Base-by-base conservation (phyloP, 176 grass and related monocot genomes). In the Tillandsia leiboldiana region DNA sequence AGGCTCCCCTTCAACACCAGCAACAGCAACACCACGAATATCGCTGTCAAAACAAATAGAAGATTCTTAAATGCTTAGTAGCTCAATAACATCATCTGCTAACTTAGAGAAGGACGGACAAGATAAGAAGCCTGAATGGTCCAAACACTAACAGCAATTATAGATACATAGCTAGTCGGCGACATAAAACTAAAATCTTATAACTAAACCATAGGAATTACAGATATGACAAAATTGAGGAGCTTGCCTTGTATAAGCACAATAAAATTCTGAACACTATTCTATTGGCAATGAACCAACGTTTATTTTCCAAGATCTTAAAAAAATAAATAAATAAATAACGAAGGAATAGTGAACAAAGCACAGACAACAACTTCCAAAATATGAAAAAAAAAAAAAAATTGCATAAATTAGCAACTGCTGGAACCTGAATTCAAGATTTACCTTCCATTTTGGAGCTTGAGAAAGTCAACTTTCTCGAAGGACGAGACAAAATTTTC, bases 401-500 rank as follows among this genome's bases (percentile, higher is more conserved):
- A 70, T 12, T 12, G n/a, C 33, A 61, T 61, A 61, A 61, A 20
- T 22, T 73, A 42, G 27, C 9, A 14, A 72, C 64, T 22, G 48
- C 24, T 59, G 6, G 4, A 66, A 69, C 48, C 53, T 64, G 57
- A 72, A 72, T 59, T 15, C 26, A 64, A 69, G 18, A 26, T 68
- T 77, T 83, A 97, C 94, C 89, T 97, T 63, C 89, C 94, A 86
- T 97, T 97, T 87, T 97, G 89, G 66, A 97, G 86, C 84, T 90
- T 97, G 51, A 97, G 65, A 87, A 97, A 90, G 83, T 97, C 86
- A 87, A 87, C 77, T 79, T 88, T 90, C 54, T 78, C 86, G 64
- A 77, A 83, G 50, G 84, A 85, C 69, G 82, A 72, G 15, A 83
- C 72, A 77, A 50, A 61, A 72, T 22, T 90, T 73, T 64, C 77